Evolutionary conservation across 331 rosid species (phyloP).

Genomic region (Acacia pycnantha): DNA sequence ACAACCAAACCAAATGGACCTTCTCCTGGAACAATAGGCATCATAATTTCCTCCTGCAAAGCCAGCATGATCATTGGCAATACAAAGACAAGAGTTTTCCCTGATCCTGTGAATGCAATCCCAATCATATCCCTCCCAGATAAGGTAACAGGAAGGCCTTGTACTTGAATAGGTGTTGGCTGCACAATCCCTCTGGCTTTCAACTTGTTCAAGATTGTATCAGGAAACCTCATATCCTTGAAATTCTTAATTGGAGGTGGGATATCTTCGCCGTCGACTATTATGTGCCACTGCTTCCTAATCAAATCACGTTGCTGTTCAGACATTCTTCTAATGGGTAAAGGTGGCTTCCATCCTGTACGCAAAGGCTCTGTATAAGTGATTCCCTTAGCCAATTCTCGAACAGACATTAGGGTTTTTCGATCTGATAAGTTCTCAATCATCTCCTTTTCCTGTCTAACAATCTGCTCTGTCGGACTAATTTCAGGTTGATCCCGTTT

Average conservation of each 20-base stretch:
- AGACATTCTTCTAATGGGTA: slow-evolving; percentile 67
- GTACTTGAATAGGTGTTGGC: slow-evolving; percentile 95
- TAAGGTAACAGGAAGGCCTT: slow-evolving; percentile 87
- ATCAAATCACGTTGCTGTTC: slow-evolving; percentile 65
- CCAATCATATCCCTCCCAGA: slow-evolving; percentile 98
- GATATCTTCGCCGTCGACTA: slow-evolving; percentile 74
- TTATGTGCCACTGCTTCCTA: slow-evolving; percentile 83
- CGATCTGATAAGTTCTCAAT: slow-evolving; percentile 79
- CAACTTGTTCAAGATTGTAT: slow-evolving; percentile 72
- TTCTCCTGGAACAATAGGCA: slow-evolving; percentile 91
- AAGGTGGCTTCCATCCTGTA: slow-evolving; percentile 95
- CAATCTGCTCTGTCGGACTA: slow-evolving; percentile 70
- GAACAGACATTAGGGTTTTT: slow-evolving; percentile 84
- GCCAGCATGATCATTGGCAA: slow-evolving; percentile 91
- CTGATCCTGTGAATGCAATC: slow-evolving; percentile 90
- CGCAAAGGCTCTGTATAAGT: slow-evolving; percentile 70
- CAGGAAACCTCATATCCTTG: slow-evolving; percentile 88
- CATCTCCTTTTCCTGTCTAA: slow-evolving; percentile 88
- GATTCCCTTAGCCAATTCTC: slow-evolving; percentile 88
- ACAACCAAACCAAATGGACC: slow-evolving; percentile 87
- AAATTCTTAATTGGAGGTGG: slow-evolving; percentile 83
- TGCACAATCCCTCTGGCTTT: slow-evolving; percentile 83
- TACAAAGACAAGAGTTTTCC: slow-evolving; percentile 88
- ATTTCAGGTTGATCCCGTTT: slow-evolving; percentile 87
- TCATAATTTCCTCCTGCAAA: slow-evolving; percentile 86